A percentile compares a stretch with the other conserved stretches of the same genome.
phyloP scores from a whole-genome alignment of 495 filamentous ascomycete genomes.

The Xylaria flabelliformis region DNA sequence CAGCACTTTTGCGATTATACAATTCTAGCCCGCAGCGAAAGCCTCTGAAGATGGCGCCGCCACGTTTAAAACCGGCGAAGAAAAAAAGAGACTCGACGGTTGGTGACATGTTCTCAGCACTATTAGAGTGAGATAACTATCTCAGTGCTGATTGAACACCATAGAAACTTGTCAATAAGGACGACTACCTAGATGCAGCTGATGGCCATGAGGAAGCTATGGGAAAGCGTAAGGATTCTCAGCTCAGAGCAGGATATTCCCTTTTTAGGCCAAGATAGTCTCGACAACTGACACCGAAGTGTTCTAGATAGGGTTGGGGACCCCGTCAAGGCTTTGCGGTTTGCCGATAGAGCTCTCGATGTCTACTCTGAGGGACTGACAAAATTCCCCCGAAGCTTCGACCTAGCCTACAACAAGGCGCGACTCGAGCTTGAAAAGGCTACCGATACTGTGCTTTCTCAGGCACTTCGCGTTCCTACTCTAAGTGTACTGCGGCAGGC shows the following conservation, averaged over 20 bases:
- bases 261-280: too few relatives aligned
- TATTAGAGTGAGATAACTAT: neutral
- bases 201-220: slow-evolving; percentile 72
- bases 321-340: slow-evolving; percentile 69
- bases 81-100: slow-evolving; percentile 11
- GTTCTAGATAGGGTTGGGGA: slow-evolving; percentile 65
- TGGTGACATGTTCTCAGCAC: slow-evolving; percentile 3
- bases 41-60: slow-evolving; percentile 21
- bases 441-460: slow-evolving; percentile 60
- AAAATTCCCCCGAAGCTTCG: slow-evolving; percentile 65
- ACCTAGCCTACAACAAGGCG: slow-evolving; percentile 78
- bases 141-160: slow-evolving; percentile 23
- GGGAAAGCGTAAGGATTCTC: slow-evolving; percentile 58
- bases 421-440: slow-evolving; percentile 70
- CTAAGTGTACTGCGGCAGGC: slow-evolving; percentile 59
- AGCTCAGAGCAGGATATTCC: too few relatives aligned
- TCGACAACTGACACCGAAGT: too few relatives aligned
- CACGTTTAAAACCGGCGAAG: slow-evolving; percentile 18
- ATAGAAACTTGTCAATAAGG: slow-evolving; percentile 31
- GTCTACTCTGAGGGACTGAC: slow-evolving; percentile 66
- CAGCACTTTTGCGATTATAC: neutral
- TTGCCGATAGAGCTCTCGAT: slow-evolving; percentile 69
- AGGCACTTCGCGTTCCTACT: slow-evolving; percentile 59
- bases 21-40: neutral
- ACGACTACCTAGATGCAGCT: slow-evolving; percentile 54